These are phyloP conservation scores for Xylariales sp. DNA, from an alignment of 2,329 filamentous ascomycete genomes.

Conservation along the genomic window DNA sequence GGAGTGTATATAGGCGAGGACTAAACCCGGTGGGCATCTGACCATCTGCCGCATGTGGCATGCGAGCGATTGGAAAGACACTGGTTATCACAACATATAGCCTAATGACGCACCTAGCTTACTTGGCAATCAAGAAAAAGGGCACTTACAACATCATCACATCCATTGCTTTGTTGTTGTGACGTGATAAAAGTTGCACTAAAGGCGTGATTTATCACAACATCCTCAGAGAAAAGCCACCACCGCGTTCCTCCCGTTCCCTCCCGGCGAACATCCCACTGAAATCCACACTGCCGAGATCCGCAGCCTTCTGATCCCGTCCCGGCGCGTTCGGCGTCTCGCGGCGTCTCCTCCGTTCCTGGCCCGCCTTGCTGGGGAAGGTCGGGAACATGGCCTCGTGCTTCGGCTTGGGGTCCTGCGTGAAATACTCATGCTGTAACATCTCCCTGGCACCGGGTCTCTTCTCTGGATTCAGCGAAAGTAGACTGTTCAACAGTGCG, in stretches of 20 bases:
- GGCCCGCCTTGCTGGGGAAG: slow-evolving; percentile 90
- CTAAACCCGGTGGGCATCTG: no score
- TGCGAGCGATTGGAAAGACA: no score
- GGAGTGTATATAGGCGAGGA: no score
- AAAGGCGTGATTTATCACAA: no score
- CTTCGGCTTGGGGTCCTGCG: slow-evolving; percentile 85
- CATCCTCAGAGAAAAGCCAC: slow-evolving; percentile 63
- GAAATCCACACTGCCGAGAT: slow-evolving; percentile 57
- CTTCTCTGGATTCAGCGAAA: slow-evolving; percentile 68
- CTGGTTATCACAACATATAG: no score
- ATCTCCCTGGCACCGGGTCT: slow-evolving; percentile 71
- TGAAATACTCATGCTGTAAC: slow-evolving; percentile 78
- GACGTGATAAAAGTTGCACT: no score
- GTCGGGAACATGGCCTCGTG: slow-evolving; percentile 91
- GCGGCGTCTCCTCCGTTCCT: slow-evolving; percentile 71
- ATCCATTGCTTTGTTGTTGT: no score
- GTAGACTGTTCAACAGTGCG: slow-evolving; percentile 61
- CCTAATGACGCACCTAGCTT: no score
- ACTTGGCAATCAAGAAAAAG: no score
- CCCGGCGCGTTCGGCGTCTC: slow-evolving; percentile 80
- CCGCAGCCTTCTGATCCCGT: slow-evolving; percentile 62
- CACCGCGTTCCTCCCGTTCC: slow-evolving; percentile 60
- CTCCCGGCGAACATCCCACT: slow-evolving; percentile 66
- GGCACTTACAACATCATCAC: no score
- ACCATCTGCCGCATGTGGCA: no score